Base-by-base conservation (phyloP, 2,329 filamentous ascomycete genomes). In the Coniochaeta prunicola region DNA sequence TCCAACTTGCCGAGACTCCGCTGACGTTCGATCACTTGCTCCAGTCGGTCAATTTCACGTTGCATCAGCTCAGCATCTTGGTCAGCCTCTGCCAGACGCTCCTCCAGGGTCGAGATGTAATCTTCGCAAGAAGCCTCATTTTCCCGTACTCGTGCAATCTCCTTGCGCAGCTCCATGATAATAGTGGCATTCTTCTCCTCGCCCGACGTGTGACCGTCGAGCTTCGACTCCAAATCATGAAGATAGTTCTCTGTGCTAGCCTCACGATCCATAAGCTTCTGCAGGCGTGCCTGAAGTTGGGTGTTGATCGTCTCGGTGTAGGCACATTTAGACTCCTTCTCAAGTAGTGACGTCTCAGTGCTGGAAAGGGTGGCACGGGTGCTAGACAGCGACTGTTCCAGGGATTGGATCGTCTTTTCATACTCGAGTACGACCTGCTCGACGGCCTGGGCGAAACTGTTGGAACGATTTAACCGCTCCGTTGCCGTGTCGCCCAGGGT, bases 21-120 rank as follows among this genome's bases (percentile, higher is more conserved):
- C 73, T 99, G 94, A 55, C 96, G 90, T 73, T 97, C 93, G 57
- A 99, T 86, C 8, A 99, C 91, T 72, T 96, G 91, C 73, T 97
- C 94, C 13, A 99, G 80, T 34, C 93, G 86, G 68, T 97, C 91
- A 63, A 99, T 90, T 69, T 99, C 94, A 36, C 93, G 90, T 71
- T 96, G 92, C 93, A 99, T 97, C 61, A 97, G 78, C 71, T 97
- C 94, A 63, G 91, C 86, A 70, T 99, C 94, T 72, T 97, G 93
- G 68, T 99, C 94, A 2, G 93, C 89, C 73, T 99, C 94, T 0
- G 94, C 94, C 9, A 99, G 82, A 24, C 93, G 89, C 75, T 97
- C 94, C 71, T 99, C 94, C 12, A 99, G 78, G 0, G 92, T 97
- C 1, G 93, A 96, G 57, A 99, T 97, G 72, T 99, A 99, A 64